Evolutionary conservation across 192 early-diverging fungal species (phyloP).

Genomic region (Chytriomyces sp.): DNA sequence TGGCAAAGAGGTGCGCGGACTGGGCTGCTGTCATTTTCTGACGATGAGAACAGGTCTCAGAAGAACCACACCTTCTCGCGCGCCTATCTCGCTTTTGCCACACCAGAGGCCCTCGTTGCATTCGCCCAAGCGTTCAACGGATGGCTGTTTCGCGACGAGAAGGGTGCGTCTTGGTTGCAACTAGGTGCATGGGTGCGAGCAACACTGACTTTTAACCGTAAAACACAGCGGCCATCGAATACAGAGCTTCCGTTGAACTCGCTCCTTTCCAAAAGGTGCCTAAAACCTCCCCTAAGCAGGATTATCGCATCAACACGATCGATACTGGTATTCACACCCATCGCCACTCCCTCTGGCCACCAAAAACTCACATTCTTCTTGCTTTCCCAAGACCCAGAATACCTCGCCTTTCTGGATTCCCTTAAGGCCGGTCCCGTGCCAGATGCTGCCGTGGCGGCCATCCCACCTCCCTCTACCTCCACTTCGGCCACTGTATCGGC

Average conservation of each 20-base stretch:
- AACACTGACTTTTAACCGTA: too few relatives aligned
- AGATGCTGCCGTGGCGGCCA: too few relatives aligned
- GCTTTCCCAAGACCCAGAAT: too few relatives aligned
- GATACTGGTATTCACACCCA: too few relatives aligned
- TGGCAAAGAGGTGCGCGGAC: neutral
- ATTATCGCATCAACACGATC: slow-evolving; percentile 16
- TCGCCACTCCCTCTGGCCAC: too few relatives aligned
- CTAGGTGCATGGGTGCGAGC: too few relatives aligned
- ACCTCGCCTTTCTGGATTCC: too few relatives aligned
- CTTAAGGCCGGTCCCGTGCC: too few relatives aligned
- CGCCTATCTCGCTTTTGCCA: slow-evolving; percentile 13
- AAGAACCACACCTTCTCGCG: neutral
- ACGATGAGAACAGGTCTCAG: neutral
- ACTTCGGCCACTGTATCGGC: too few relatives aligned
- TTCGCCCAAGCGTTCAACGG: slow-evolving; percentile 9
- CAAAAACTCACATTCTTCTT: too few relatives aligned
- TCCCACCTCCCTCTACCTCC: too few relatives aligned
- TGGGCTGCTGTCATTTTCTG: neutral
- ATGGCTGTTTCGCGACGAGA: slow-evolving; percentile 20
- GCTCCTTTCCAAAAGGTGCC: slow-evolving; percentile 23
- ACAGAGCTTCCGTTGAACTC: slow-evolving; percentile 12
- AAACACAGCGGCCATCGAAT: slow-evolving; percentile 18
- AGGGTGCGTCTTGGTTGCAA: neutral
- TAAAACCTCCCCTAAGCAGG: neutral
- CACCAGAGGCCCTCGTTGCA: neutral